phyloP scores from a whole-genome alignment of 768 basidiomycete genomes.

The Boletus subcaerulescens region DNA sequence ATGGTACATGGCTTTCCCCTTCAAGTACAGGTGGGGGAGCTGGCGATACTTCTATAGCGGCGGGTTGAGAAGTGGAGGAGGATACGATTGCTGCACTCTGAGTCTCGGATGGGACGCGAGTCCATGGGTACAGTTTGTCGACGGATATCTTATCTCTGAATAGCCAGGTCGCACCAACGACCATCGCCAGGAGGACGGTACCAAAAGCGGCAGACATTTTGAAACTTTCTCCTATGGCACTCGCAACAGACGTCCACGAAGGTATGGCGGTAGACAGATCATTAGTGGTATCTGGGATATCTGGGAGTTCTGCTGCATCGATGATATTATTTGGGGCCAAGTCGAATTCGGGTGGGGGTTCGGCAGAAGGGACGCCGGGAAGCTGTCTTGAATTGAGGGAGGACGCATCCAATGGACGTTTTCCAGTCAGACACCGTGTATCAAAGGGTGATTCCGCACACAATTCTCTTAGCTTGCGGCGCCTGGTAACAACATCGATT shows the following conservation, averaged over 20 bases:
- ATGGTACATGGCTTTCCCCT: neutral
- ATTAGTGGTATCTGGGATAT: slow-evolving; percentile 16
- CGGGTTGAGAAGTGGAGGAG: neutral
- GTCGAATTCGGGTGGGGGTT: slow-evolving; percentile 28
- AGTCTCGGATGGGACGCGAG: neutral
- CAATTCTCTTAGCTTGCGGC: slow-evolving; percentile 41
- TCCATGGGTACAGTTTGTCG: slow-evolving; percentile 10
- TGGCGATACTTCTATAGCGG: neutral
- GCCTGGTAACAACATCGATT: slow-evolving; percentile 45
- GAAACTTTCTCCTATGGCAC: slow-evolving; percentile 13
- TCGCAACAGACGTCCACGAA: slow-evolving; percentile 15
- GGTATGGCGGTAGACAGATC: slow-evolving; percentile 12
- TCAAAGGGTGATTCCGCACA: slow-evolving; percentile 42
- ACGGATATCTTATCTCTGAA: slow-evolving; percentile 21
- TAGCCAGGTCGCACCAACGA: slow-evolving; percentile 24
- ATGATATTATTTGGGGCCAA: slow-evolving; percentile 7
- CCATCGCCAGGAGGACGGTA: slow-evolving; percentile 23
- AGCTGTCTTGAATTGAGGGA: slow-evolving; percentile 54
- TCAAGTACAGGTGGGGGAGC: neutral
- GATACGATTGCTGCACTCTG: slow-evolving; percentile 2
- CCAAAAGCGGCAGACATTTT: slow-evolving; percentile 14
- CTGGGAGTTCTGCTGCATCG: slow-evolving; percentile 12
- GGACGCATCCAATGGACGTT: slow-evolving; percentile 49
- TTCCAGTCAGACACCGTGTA: slow-evolving; percentile 60
- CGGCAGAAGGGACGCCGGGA: slow-evolving; percentile 50